Conservation (phyloP, 1,139 yeast genomes). For the Magnusiomyces suaveolens region DNA sequence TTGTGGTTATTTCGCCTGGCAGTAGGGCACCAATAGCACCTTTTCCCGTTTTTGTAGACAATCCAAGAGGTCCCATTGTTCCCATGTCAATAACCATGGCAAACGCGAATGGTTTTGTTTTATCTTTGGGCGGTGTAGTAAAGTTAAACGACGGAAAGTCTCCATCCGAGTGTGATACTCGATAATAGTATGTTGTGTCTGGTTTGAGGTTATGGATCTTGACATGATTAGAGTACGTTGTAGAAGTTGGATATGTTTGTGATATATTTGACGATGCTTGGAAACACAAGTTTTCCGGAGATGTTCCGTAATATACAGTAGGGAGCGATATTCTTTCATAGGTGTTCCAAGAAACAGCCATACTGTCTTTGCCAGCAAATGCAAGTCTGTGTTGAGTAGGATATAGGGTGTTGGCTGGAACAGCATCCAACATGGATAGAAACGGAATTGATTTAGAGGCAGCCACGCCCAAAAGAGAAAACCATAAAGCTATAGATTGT, state of each 20-base stretch:
- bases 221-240: constrained; percentile 27
- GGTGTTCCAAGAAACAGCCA: constrained; percentile 28
- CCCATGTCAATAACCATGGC: constrained; percentile 26
- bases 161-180: constrained; percentile 12
- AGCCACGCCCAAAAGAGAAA: not conserved
- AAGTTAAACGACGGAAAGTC: constrained; percentile 15
- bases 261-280: constrained; percentile 20
- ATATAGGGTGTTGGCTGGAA: not conserved
- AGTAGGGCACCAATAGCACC: constrained; percentile 16
- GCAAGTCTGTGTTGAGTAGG: constrained; percentile 24
- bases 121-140: constrained; percentile 21
- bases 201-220: constrained; percentile 22
- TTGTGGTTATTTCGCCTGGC: constrained; percentile 20
- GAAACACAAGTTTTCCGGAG: constrained; percentile 17
- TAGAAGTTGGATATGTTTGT: constrained; percentile 22
- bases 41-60: constrained; percentile 18
- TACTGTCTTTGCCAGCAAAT: constrained; percentile 23
- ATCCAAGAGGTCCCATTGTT: constrained; percentile 23
- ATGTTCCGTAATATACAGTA: constrained; percentile 23
- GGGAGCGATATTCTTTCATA: constrained; percentile 18
- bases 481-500: not conserved
- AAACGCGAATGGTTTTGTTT: constrained; percentile 19
- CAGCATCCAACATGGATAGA: not conserved
- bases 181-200: constrained; percentile 26
- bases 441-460: not conserved